Conservation (phyloP, 2,329 filamentous ascomycete species). For the Cladosporium cucumerinum region DNA sequence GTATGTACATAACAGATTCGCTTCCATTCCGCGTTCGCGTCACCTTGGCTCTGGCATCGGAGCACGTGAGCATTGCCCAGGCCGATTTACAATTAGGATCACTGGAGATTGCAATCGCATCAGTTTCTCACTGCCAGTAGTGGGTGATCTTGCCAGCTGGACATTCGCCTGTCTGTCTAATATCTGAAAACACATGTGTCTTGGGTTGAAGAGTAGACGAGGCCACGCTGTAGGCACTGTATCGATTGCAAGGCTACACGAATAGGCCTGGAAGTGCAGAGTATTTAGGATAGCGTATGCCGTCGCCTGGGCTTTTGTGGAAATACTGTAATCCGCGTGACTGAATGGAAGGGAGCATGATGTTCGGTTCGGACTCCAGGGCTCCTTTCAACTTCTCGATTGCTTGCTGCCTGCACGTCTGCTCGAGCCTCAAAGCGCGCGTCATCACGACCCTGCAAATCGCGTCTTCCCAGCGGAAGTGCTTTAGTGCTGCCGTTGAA, state of each 20-base stretch:
- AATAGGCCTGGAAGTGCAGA: background rate
- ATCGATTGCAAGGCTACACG: background rate
- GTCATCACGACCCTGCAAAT: background rate
- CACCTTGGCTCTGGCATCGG: background rate
- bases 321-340: too few relatives aligned
- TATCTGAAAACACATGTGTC: background rate
- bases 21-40: background rate
- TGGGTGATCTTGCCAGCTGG: background rate
- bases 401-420: too few relatives aligned
- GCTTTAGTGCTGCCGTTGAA: background rate
- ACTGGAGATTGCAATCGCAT: background rate
- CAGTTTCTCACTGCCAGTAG: background rate
- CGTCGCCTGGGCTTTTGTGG: too few relatives aligned
- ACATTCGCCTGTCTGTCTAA: background rate
- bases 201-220: background rate
- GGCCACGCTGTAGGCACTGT: background rate
- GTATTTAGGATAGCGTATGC: background rate
- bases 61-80: background rate
- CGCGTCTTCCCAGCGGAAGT: constrained; percentile 1
- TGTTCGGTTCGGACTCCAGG: too few relatives aligned
- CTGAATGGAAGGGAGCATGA: too few relatives aligned
- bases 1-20: background rate
- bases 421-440: too few relatives aligned
- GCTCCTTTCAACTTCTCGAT: too few relatives aligned
- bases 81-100: background rate